Evolutionary conservation across 768 basidiomycete genomes (phyloP).

Genomic region (Boletus sp.): DNA sequence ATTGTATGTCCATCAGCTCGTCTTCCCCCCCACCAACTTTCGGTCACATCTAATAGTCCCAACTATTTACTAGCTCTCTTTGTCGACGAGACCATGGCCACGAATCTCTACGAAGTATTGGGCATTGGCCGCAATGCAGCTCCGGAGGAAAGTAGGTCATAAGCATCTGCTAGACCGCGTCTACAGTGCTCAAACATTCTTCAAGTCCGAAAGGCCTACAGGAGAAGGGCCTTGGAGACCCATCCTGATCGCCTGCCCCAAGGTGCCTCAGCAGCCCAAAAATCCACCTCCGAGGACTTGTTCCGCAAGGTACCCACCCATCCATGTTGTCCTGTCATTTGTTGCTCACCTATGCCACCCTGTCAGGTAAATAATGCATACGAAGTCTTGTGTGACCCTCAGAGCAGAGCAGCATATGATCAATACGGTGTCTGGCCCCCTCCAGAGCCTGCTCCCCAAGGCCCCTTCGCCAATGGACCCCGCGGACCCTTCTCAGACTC

Average conservation of each 20-base stretch:
- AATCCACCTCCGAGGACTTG: constrained; percentile 55
- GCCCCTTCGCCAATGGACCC: constrained; percentile 12
- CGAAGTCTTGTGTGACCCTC: constrained; percentile 62
- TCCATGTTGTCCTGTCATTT: background rate
- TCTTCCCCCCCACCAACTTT: background rate
- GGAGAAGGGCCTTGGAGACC: constrained; percentile 63
- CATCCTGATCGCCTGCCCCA: constrained; percentile 71
- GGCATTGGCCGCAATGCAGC: constrained; percentile 52
- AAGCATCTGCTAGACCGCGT: background rate
- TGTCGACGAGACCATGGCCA: constrained; percentile 39
- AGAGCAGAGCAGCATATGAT: constrained; percentile 66
- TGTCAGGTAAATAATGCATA: constrained; percentile 72
- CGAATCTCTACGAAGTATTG: constrained; percentile 63
- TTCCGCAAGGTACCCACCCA: constrained; percentile 37
- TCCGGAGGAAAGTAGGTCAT: constrained; percentile 57
- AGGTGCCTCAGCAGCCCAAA: constrained; percentile 55
- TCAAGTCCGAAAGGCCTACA: constrained; percentile 77
- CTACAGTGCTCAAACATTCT: constrained; percentile 4
- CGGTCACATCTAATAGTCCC: background rate
- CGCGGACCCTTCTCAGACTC: constrained; percentile 18
- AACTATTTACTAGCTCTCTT: background rate
- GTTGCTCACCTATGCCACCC: background rate
- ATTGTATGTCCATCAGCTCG: background rate
- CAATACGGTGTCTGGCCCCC: constrained; percentile 73
- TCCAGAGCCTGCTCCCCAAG: constrained; percentile 31